Percentiles rank a stretch among this genome's conserved stretches.
phyloP scores from a whole-genome alignment of 164 flowering plant genomes.

The Magnolia sinica region DNA sequence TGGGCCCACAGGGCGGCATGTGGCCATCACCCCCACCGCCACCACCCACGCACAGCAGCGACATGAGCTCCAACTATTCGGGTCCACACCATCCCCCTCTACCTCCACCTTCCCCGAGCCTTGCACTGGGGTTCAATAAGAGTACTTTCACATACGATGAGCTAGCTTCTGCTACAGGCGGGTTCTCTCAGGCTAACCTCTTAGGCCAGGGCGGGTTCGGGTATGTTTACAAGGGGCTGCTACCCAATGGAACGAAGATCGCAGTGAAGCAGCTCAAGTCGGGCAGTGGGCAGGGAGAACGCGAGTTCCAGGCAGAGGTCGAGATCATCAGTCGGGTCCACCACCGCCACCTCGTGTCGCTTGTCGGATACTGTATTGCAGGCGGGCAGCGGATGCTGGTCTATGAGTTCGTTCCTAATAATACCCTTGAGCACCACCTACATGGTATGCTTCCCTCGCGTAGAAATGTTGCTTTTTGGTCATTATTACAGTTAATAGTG shows the following conservation, averaged over 20 bases:
- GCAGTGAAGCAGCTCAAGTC: slow-evolving; percentile 83
- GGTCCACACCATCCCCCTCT: slow-evolving; percentile 32
- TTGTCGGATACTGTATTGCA: slow-evolving; percentile 74
- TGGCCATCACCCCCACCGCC: slow-evolving; percentile 36
- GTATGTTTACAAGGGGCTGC: slow-evolving; percentile 73
- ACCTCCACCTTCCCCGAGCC: slow-evolving; percentile 57
- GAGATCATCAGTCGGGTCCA: slow-evolving; percentile 92
- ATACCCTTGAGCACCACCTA: slow-evolving; percentile 74
- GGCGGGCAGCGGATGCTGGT: slow-evolving; percentile 64
- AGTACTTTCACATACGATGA: slow-evolving; percentile 72
- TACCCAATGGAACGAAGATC: slow-evolving; percentile 74
- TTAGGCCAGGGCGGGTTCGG: slow-evolving; percentile 94
- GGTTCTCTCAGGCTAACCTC: slow-evolving; percentile 54
- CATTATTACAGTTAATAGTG: no score
- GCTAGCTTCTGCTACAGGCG: slow-evolving; percentile 60
- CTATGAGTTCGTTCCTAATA: slow-evolving; percentile 76
- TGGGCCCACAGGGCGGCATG: slow-evolving; percentile 10
- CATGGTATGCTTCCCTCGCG: slow-evolving; percentile 44
- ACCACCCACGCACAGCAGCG: slow-evolving; percentile 31
- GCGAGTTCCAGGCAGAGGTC: slow-evolving; percentile 91
- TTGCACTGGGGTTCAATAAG: slow-evolving; percentile 57
- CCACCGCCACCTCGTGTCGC: slow-evolving; percentile 80
- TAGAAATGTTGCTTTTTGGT: no score
- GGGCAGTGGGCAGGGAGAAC: slow-evolving; percentile 81
- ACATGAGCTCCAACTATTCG: slow-evolving; percentile 44